Evolutionary conservation across 257 asterid genomes (phyloP).

Genomic region (Solanum bulbocastanum): DNA sequence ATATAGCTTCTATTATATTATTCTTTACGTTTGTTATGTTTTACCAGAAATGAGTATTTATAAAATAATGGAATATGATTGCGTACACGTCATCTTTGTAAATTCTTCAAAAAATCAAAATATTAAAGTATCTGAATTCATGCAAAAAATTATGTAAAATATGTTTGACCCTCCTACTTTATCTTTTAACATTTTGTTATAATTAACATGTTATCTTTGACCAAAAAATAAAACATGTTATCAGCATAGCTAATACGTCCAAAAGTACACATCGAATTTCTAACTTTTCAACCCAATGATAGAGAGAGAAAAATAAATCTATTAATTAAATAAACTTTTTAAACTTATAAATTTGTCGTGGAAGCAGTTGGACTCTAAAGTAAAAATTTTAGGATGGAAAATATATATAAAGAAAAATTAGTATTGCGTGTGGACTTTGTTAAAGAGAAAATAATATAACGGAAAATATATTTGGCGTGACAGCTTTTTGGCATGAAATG

Average conservation of each 20-base stretch:
- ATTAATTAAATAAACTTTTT: neutral
- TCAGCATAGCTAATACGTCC: neutral
- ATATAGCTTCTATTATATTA: neutral
- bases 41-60: no score
- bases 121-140: neutral
- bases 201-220: neutral
- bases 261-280: neutral
- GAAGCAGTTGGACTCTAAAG: neutral
- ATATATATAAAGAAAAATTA: neutral
- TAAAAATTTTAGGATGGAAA: neutral
- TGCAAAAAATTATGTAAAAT: neutral
- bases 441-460: neutral
- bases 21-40: no score
- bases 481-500: no score
- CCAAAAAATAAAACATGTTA: neutral
- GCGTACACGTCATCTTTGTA: rapidly evolving
- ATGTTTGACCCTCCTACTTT: neutral
- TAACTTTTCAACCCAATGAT: neutral
- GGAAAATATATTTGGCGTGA: no score
- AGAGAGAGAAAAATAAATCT: neutral
- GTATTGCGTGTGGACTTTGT: slow-evolving; percentile 15
- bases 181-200: neutral
- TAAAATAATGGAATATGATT: no score
- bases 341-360: neutral
- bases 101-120: neutral